A percentile compares a stretch with the other conserved stretches of the same genome.
These are phyloP conservation scores for Rossbeevera mucosa DNA, from an alignment of 768 basidiomycete genomes.

Conservation along the genomic window DNA sequence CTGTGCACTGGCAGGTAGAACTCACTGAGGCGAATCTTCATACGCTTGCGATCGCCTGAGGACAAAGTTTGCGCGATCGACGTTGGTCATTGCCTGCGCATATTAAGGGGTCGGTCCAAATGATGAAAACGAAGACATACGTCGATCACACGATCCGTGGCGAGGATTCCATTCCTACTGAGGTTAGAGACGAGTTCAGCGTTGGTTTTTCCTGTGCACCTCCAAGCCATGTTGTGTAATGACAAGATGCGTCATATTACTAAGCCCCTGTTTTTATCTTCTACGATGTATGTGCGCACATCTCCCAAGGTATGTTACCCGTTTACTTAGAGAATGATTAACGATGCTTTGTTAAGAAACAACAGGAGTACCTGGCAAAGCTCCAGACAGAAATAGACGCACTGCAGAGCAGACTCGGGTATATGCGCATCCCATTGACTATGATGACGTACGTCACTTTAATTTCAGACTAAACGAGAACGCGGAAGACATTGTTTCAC, in stretches of 20 bases:
- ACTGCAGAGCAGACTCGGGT: constrained; percentile 48
- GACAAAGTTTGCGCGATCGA: constrained; percentile 72
- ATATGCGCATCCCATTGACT: constrained; percentile 5
- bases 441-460: neutral
- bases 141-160: constrained; percentile 48
- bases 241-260: neutral
- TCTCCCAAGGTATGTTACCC: constrained; percentile 26
- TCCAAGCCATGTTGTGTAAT: constrained; percentile 68
- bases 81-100: constrained; percentile 59
- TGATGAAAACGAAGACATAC: constrained; percentile 35
- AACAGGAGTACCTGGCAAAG: constrained; percentile 43
- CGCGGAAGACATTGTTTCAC: constrained; percentile 55
- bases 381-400: constrained; percentile 47
- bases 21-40: constrained; percentile 71
- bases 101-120: neutral
- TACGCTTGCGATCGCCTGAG: constrained; percentile 52
- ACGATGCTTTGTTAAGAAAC: constrained; percentile 35
- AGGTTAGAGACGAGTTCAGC: constrained; percentile 71
- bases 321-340: neutral
- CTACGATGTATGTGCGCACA: constrained; percentile 27
- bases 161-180: constrained; percentile 47
- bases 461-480: constrained; percentile 38
- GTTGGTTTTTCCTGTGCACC: constrained; percentile 66
- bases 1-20: constrained; percentile 20
- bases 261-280: constrained; percentile 1